Evolutionary conservation across 176 grass and related monocot species (phyloP), one percentile per base, ranked within the genome.

Genomic region (Bromus sterilis): DNA sequence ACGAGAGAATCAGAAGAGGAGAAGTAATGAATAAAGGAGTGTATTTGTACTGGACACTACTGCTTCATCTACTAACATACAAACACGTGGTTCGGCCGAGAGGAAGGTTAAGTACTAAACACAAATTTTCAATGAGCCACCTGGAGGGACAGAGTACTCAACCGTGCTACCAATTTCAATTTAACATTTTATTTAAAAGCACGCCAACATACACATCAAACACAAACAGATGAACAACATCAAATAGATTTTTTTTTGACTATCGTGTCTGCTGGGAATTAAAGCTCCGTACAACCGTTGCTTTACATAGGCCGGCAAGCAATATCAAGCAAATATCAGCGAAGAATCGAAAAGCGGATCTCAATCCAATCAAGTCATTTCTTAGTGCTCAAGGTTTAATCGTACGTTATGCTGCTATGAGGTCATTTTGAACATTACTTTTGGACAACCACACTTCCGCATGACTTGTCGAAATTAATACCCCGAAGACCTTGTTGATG

Each of bases 301-400:
- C 78, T 80, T 86, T 80, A 11, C 57, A 56, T 71, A 61, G 77
- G 28, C 61, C 49, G 10, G 61, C 37, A 60, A 58, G 78, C 56
- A 79, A 64, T 73, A 79, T 79, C 49, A 53, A 53, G 49, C 49
- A 53, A 11, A 11, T n/a, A 77, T 77, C 74, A 16, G 21, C 37
- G 13, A 26, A 36, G 74, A 40, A 76, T 37, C 13, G 3, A 28
- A 60, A 60, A 39, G 49, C 0, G 2, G 2, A 6, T 53, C 49
- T 53, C 21, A 0, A 53, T 53, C 49, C 49, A 21, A 53, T 9
- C 49, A 53, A 53, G 49, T 53, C 18, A 53, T 53, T 20, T 53
- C 18, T 53, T 53, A 7, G 18, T 53, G 18, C 49, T 53, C 46
- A 49, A 49, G 46, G 16, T 51, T 51, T 18, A 48, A 18, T 3